Base-by-base conservation (phyloP, 2,329 filamentous ascomycete species). In the Hansfordia pulvinata region DNA sequence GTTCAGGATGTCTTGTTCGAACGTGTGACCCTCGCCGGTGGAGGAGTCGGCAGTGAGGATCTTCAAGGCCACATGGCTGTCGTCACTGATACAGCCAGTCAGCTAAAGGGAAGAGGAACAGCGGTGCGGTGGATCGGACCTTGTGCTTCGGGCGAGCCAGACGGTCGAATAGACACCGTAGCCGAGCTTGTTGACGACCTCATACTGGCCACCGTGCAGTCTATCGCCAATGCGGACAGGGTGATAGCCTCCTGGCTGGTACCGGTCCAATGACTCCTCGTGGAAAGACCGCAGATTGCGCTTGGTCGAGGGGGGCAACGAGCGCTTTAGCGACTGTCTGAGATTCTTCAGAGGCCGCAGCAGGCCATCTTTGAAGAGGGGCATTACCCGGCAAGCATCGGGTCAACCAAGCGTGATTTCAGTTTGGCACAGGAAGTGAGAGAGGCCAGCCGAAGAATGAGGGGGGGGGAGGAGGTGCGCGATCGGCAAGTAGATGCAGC, bases 91-190 rank as follows among this genome's bases (percentile, higher is more conserved):
- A 25, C 19, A 4, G 14, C 25, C 10, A 10, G 10, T 17, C 25
- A 29, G 3, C 27, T 20, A 29, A 8, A 9, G 17, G 19, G 14
- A 10, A 25, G 22, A 22, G 18, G 6, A 9, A 32, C 29, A 4
- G 8, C 30, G 28, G 36, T 40, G 41, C 46, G 19, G 37, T 9
- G 32, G 19, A 34, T 55, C 50, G 19, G 27, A 38, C n/a, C n/a
- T n/a, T n/a, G n/a, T n/a, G n/a, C n/a, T n/a, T n/a, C n/a, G n/a
- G 3, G 36, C 41, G 27, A 46, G 30, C 42, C 46, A 49, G 4
- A 41, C 38, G 4, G 43, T 47, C 17, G 42, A 44, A 22, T 31
- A 43, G 13, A 28, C 28, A 16, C 44, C 41, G 2, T 43, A 24
- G 11, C 45, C 44, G 8, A 50, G 35, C 30, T 48, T 50, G 8